phyloP scores from a whole-genome alignment of 2,329 filamentous ascomycete genomes.

The Aureobasidium lini region DNA sequence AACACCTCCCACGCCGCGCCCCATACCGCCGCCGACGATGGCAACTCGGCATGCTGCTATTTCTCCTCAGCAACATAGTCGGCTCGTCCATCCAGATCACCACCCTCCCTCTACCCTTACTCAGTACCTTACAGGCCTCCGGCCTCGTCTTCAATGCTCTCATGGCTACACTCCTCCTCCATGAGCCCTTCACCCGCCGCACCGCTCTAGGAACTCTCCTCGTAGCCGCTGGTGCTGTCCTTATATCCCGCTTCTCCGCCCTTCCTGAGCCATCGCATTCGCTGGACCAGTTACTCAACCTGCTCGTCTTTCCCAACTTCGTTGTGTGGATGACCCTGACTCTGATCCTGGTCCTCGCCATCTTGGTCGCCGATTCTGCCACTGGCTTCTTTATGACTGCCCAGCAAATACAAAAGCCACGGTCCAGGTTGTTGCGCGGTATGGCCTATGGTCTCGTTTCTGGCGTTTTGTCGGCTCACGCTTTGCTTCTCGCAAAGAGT shows the following conservation, averaged over 20 bases:
- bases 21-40: slow-evolving; percentile 86
- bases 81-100: slow-evolving; percentile 97
- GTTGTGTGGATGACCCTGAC: slow-evolving; percentile 44
- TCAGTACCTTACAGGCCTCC: slow-evolving; percentile 91
- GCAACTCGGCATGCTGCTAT: slow-evolving; percentile 96
- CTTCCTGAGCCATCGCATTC: slow-evolving; percentile 89
- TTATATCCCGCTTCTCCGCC: slow-evolving; percentile 91
- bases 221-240: slow-evolving; percentile 76
- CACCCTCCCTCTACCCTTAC: slow-evolving; percentile 82
- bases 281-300: slow-evolving; percentile 67
- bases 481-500: slow-evolving; percentile 87
- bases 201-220: slow-evolving; percentile 85
- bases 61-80: slow-evolving; percentile 86
- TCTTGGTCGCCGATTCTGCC: slow-evolving; percentile 38
- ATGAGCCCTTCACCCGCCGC: slow-evolving; percentile 89
- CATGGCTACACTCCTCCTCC: slow-evolving; percentile 85
- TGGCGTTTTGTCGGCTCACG: slow-evolving; percentile 89
- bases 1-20: slow-evolving; percentile 69
- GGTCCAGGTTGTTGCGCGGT: slow-evolving; percentile 61
- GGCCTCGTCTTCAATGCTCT: slow-evolving; percentile 98
- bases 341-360: slow-evolving; percentile 42
- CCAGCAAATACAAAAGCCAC: slow-evolving; percentile 30
- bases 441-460: slow-evolving; percentile 81
- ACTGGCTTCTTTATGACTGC: slow-evolving; percentile 25
- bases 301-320: slow-evolving; percentile 59